Evolutionary conservation across 441 rosid genomes (phyloP), one percentile per base, ranked within the genome.

Genomic region (Brassica balearica): DNA sequence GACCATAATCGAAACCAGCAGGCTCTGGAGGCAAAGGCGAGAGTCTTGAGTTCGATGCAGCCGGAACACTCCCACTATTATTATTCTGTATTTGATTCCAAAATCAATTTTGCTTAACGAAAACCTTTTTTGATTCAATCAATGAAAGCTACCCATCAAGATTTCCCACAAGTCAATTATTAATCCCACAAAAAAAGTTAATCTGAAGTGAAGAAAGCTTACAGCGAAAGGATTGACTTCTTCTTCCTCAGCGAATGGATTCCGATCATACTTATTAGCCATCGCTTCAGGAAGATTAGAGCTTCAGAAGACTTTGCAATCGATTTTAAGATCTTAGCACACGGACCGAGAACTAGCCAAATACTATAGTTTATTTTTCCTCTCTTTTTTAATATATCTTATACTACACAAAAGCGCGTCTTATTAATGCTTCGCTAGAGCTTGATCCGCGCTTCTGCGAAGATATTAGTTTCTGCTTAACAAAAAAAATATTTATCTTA

Each of bases 1-100:
- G 90, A 74, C 88, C 91, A 76, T 87, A 93, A 77, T 76, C 77
- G 63, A 90, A 93, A 80, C 86, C 97, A 20, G 82, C 92, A 73
- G 97, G 95, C 76, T 91, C 97, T 15, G 86, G 93, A 78, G 97
- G 94, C 76, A 93, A 92, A n/a, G 97, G 95, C 12, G 97, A 90
- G 61, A 90, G 92, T 83, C 95, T 93, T 0, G 95, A 90, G 82
- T 90, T 88, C 67, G 95, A 61, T 55, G 89, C 85, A 2, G 90
- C 86, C 55, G 91, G 89, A 66, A 55, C 87, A 59, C 81, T 84
- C 76, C 81, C 75, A 34, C 62, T 14, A 79, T 64, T 83, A 34
- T 62, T 14, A 79, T 64, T 83, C 97, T 93, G 68, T 41, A 76
- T 82, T 15, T 2, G 69, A 76, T 48, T 60, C 73, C 61, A 22